phyloP scores from a whole-genome alignment of 768 basidiomycete genomes.

The Exidia glandulosa region DNA sequence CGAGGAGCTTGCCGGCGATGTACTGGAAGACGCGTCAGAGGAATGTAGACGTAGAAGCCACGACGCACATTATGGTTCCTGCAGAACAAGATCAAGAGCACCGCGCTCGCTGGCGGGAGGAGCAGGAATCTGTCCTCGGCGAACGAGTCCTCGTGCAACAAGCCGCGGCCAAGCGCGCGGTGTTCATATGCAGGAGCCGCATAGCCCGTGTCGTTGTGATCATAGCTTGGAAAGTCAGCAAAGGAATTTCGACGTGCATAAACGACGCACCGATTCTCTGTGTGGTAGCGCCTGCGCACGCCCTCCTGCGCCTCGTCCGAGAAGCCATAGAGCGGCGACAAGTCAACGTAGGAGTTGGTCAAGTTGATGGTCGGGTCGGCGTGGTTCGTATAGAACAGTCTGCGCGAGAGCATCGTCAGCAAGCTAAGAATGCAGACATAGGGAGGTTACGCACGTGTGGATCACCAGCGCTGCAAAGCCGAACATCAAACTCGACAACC shows the following conservation, averaged over 20 bases:
- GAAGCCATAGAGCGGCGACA: slow-evolving; percentile 45
- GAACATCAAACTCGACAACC: slow-evolving; percentile 21
- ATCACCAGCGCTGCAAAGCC: slow-evolving; percentile 17
- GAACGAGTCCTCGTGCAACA: slow-evolving; percentile 59
- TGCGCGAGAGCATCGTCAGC: too few species aligned
- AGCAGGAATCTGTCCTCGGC: slow-evolving; percentile 69
- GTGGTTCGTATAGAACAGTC: slow-evolving; percentile 34
- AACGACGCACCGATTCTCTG: not conserved
- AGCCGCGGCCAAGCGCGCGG: slow-evolving; percentile 40
- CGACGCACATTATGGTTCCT: slow-evolving; percentile 75
- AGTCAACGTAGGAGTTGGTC: slow-evolving; percentile 45
- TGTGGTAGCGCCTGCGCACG: slow-evolving; percentile 31
- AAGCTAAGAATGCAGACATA: too few species aligned
- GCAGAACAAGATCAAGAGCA: slow-evolving; percentile 73
- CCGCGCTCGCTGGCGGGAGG: slow-evolving; percentile 68
- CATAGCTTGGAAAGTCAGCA: too few species aligned
- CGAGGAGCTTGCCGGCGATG: slow-evolving; percentile 63
- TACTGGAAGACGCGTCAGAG: slow-evolving; percentile 35
- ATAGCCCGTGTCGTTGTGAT: not conserved
- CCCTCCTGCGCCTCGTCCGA: slow-evolving; percentile 27
- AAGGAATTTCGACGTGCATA: too few species aligned
- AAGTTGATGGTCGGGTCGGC: slow-evolving; percentile 36
- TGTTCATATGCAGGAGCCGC: not conserved
- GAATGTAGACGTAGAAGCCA: too few species aligned
- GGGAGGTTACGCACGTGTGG: slow-evolving; percentile 9